Evolutionary conservation across 192 early-diverging fungal species (phyloP), one percentile per base, ranked within the genome.

Genomic region (Umbelopsis isabellina): DNA sequence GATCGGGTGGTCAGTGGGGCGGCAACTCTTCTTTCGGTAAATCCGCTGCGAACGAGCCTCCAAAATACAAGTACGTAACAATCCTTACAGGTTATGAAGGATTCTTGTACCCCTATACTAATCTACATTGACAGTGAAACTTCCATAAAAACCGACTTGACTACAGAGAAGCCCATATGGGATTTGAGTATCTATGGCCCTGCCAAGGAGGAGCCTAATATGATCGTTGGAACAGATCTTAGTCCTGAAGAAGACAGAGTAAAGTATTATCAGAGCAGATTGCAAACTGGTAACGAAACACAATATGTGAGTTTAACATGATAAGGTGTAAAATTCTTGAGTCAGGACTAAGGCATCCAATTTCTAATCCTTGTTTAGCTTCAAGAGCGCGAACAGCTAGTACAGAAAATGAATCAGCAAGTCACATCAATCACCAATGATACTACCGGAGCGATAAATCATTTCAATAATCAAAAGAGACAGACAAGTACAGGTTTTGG

Each of bases 201-300:
- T 25, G 78, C 80, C 2, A 83, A 81, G 35, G 82, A 82, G 22
- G 86, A 85, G 69, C 87, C 87, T 25, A 90, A 83, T 55, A 30
- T 90, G 37, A 69, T 91, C 33, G 70, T 69, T 0, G 89, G 87
- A 15, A 87, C 84, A 13, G 90, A 91, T 66, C 69, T 84, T 66
- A 86, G 84, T 52, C 85, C 83, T 15, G 90, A 91, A 73, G 90
- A 91, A 53, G 79, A 84, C 66, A 79, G 88, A 10, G 49, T 87
- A 9, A 79, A 82, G 35, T 89, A 82, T 51, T 82, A 81, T 45
- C 37, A 72, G 37, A 72, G 79, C 45, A 75, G 72, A 72, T 72
- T 66, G n/a, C 41, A 51, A 35, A 35, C 18, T 61, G 61, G 67
- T 66, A 50, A 78, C 68, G 49, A 46, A 27, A 51, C 4, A 35